Conservation (phyloP, 202 grass and related monocot genomes). For the Carex sylvatica region DNA sequence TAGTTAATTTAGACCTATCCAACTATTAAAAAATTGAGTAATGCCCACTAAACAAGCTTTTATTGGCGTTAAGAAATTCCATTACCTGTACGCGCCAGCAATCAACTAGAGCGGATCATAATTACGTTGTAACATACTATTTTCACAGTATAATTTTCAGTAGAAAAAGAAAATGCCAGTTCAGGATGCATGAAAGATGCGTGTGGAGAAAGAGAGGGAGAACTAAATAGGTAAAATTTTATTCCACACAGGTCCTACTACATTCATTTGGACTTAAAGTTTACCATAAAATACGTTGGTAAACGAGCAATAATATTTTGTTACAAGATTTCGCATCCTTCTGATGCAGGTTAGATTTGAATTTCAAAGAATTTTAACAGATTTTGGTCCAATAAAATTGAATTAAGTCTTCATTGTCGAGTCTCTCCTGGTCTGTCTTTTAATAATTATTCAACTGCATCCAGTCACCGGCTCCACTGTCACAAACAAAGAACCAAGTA, state of each 20-base stretch:
- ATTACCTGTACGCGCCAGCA: background rate
- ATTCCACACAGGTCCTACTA: constrained; percentile 75
- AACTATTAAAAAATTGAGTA: too few species aligned
- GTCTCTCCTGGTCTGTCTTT: constrained; percentile 31
- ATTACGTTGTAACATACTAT: background rate
- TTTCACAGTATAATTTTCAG: background rate
- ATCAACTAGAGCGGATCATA: background rate
- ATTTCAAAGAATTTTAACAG: constrained; percentile 76
- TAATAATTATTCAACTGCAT: constrained; percentile 62
- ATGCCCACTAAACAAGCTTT: too few species aligned
- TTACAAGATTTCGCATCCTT: constrained; percentile 76
- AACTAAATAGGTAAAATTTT: constrained; percentile 45
- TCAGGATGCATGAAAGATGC: background rate
- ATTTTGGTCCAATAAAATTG: constrained; percentile 40
- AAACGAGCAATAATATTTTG: constrained; percentile 80
- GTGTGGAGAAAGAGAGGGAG: background rate
- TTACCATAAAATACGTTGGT: constrained; percentile 98
- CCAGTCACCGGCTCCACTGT: constrained; percentile 88
- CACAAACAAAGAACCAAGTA: constrained; percentile 39
- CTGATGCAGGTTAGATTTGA: constrained; percentile 55
- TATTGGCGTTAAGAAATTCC: too few species aligned
- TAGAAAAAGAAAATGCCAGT: background rate
- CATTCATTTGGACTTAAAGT: constrained; percentile 56
- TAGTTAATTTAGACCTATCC: too few species aligned
- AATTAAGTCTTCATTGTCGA: constrained; percentile 58